These are phyloP conservation scores for Dittrichia graveolens DNA, from an alignment of 129 eudicot genomes.

Conservation along the genomic window DNA sequence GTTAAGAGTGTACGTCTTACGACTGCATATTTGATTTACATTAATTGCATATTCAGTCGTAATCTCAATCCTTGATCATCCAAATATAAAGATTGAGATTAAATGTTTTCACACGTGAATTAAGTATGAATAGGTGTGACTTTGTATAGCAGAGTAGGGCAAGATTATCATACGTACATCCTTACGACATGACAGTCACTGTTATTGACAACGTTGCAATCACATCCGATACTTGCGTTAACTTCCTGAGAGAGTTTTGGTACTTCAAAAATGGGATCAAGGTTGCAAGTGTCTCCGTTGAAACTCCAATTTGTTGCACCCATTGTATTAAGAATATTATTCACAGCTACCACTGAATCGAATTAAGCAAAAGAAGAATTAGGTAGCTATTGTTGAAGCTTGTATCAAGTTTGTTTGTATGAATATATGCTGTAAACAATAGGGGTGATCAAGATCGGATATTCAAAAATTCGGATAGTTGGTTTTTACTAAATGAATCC, in stretches of 20 bases:
- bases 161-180: conserved; percentile 64
- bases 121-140: neutral
- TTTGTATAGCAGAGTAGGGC: conserved; percentile 7
- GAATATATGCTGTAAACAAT: too few relatives aligned
- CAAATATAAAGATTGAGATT: too few relatives aligned
- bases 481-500: too few relatives aligned
- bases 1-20: too few relatives aligned
- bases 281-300: conserved; percentile 48
- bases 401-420: conserved; percentile 16
- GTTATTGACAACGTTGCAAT: conserved; percentile 47
- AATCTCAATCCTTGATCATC: too few relatives aligned
- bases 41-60: too few relatives aligned
- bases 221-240: conserved; percentile 51
- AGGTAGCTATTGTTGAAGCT: neutral
- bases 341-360: conserved; percentile 54
- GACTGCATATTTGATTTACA: too few relatives aligned
- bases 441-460: too few relatives aligned
- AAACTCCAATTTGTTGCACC: conserved; percentile 71
- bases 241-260: conserved; percentile 29
- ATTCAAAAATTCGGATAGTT: too few relatives aligned
- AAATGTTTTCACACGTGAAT: too few relatives aligned
- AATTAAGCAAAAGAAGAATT: conserved; percentile 10
- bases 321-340: conserved; percentile 53
- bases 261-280: conserved; percentile 51
- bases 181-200: conserved; percentile 60